A percentile compares a stretch with the other conserved stretches of the same genome.
These are phyloP conservation scores for Lumnitzera littorea DNA, from an alignment of 345 rosid species.

Conservation along the genomic window DNA sequence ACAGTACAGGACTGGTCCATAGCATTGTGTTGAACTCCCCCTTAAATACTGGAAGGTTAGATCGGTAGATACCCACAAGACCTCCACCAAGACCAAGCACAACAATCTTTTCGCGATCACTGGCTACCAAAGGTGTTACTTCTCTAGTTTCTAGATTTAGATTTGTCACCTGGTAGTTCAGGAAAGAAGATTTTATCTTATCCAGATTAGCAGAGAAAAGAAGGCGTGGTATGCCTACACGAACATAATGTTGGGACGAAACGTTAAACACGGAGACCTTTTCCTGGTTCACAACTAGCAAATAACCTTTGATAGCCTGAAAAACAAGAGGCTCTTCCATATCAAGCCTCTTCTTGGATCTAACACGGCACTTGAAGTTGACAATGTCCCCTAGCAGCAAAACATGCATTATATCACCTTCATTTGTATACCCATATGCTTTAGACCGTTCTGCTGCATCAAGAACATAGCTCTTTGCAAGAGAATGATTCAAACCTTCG, in stretches of 20 bases:
- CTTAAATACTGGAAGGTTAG: constrained; percentile 55
- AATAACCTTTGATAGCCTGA: constrained; percentile 80
- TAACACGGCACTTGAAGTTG: constrained; percentile 91
- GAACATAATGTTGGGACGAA: constrained; percentile 73
- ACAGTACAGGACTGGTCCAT: constrained; percentile 82
- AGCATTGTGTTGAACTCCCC: constrained; percentile 66
- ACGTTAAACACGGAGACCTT: constrained; percentile 72
- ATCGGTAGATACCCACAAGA: constrained; percentile 68
- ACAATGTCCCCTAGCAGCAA: constrained; percentile 66
- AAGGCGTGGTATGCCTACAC: constrained; percentile 60
- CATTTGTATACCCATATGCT: constrained; percentile 84
- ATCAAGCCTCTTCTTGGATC: constrained; percentile 70
- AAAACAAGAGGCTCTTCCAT: constrained; percentile 59
- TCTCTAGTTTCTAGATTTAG: constrained; percentile 14
- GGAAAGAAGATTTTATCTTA: constrained; percentile 68
- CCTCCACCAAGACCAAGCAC: constrained; percentile 81
- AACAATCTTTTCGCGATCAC: constrained; percentile 74
- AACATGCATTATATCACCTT: constrained; percentile 76
- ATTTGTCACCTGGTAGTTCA: constrained; percentile 38
- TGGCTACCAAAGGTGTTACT: constrained; percentile 50
- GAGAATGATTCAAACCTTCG: constrained; percentile 72
- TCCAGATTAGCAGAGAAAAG: constrained; percentile 70
- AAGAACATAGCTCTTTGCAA: constrained; percentile 54
- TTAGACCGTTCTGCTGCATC: constrained; percentile 83
- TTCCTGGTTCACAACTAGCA: constrained; percentile 51